Base-by-base conservation (phyloP, 257 asterid genomes). In the Gentiana macrophylla region DNA sequence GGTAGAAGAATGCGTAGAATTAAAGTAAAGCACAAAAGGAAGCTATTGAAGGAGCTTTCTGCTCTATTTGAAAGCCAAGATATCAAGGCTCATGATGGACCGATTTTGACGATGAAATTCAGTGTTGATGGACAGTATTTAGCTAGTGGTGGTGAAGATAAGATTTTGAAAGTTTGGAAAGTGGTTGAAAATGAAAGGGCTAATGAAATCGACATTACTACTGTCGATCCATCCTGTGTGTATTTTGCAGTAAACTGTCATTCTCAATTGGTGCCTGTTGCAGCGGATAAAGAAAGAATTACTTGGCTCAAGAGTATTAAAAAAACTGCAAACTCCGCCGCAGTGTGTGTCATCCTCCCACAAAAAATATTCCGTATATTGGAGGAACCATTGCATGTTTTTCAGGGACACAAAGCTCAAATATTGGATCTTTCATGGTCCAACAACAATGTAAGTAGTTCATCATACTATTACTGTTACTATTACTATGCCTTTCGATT, bases 61-160 rank as follows among this genome's bases (percentile, higher is more conserved):
- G 74, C 89, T 3, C 83, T 87, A 49, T 76, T 69, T 64, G 61
- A 73, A 2, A 94, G 89, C 53, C 98, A 90, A 71, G 94, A 90
- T 51, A 77, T 90, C 69, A 74, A 81, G 4, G 98, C 96, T 2
- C 98, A 90, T 15, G 74, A 82, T 53, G 98, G 96, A 64, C 82
- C 95, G 7, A 80, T 90, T 54, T 72, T 80, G 73, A 80, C 95
- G 2, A 82, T 90, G 98, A 86, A 84, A 73, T 90, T 90, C 67
- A 86, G 95, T 66, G 80, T 74, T 8, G 96, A 85, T 61, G 96
- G 98, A 37, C 87, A 72, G 57, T 79, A 69, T 68, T 72, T 90
- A 69, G 98, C 96, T 37, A 90, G 94, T 70, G 98, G 89, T 12
- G 98, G 98, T 43, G 82, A 73, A 44, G 98, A 90, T 57, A 94